Conservation (phyloP, 2,329 filamentous ascomycete species). For the Tolypocladium guangdongense region DNA sequence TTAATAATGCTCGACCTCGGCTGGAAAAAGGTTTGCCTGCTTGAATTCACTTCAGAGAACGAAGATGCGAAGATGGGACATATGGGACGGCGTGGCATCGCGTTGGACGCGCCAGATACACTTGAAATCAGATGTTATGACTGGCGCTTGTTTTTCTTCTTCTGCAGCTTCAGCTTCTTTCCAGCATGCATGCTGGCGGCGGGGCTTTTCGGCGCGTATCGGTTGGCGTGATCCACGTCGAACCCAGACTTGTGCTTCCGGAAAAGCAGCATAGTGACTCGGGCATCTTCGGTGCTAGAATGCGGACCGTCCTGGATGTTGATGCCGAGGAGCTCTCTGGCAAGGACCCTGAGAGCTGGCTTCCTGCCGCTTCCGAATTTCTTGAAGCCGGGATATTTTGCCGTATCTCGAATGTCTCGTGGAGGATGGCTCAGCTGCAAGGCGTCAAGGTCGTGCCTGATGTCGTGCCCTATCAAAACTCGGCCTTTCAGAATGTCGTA, state of each 20-base stretch:
- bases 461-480: constrained; percentile 73
- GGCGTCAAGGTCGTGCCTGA: constrained; percentile 68
- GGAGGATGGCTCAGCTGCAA: constrained; percentile 70
- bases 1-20: background rate
- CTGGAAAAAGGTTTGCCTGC: background rate
- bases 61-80: background rate
- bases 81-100: background rate
- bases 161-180: constrained; percentile 26
- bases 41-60: background rate
- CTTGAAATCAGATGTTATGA: background rate
- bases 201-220: constrained; percentile 36
- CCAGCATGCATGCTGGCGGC: constrained; percentile 19
- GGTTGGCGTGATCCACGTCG: constrained; percentile 66
- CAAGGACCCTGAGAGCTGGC: constrained; percentile 52
- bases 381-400: constrained; percentile 63
- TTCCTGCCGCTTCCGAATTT: constrained; percentile 57
- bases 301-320: constrained; percentile 55
- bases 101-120: background rate
- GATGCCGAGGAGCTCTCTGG: constrained; percentile 44
- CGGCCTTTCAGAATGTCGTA: constrained; percentile 56
- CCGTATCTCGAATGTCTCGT: constrained; percentile 74
- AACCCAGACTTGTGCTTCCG: constrained; percentile 74
- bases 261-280: constrained; percentile 84
- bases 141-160: background rate
- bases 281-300: constrained; percentile 67